Evolutionary conservation across 768 basidiomycete genomes (phyloP), one percentile per base, ranked within the genome.

Genomic region (Lyophyllum semitale): DNA sequence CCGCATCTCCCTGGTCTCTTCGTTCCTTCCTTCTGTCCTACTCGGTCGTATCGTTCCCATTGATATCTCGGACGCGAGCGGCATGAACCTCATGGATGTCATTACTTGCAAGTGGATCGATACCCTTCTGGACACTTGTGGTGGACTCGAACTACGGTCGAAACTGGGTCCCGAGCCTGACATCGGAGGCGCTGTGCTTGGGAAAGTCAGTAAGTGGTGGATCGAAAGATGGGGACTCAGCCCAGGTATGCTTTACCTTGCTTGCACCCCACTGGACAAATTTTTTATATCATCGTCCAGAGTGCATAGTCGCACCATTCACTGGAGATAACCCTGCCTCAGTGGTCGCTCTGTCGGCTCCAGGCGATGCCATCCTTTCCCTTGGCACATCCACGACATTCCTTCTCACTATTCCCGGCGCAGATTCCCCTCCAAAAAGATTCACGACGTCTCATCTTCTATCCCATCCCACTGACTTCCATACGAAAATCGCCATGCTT

Each of bases 281-380:
- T 29, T 1, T 29, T 15, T 44, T 17, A 44, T 1, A 29, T 7
- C 18, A n/a, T 29, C 51, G 18, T 1, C 11, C 47, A 87, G 91
- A 87, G 12, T 95, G 92, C 64, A 74, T 85, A 41, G 79, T 96
- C 47, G 87, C 88, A 3, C 89, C 91, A 0, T 93, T 94, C 66
- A 93, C 91, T 0, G 93, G 93, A 3, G 93, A 96, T 67, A 96
- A 96, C 68, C 89, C 92, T 6, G 89, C 91, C 3, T 91, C 91
- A 12, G 84, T 93, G 50, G 80, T 91, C 48, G 84, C 86, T 0
- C 74, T 90, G 27, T 86, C 86, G 26, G 82, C 83, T 13, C 85
- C 89, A 1, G 89, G 89, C 47, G 92, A 95, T 64, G 93, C 90
- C 18, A 74, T 95, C 18, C 81, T 95, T 25, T 94, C 92, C 8